A percentile compares a stretch with the other conserved stretches of the same genome.
These are phyloP conservation scores for Yamadazyma olivae DNA, from an alignment of 805 yeast genomes.

Conservation along the genomic window DNA sequence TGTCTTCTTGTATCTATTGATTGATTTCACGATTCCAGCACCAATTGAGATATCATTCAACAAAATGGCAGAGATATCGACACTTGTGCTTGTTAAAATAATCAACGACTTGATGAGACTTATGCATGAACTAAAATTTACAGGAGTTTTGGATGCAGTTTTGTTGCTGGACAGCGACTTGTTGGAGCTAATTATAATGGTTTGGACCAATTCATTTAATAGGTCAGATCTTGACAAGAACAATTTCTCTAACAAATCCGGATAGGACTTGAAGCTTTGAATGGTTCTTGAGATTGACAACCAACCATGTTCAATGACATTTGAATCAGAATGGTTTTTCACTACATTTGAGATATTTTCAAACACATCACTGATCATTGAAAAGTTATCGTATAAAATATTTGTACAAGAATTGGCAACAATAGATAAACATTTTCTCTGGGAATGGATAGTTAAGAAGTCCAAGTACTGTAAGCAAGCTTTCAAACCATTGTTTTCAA, in stretches of 20 bases:
- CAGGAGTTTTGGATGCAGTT: slow-evolving; percentile 18
- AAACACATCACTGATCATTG: slow-evolving; percentile 52
- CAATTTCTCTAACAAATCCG: slow-evolving; percentile 45
- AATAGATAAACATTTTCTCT: slow-evolving; percentile 71
- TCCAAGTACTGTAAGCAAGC: slow-evolving; percentile 75
- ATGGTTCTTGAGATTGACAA: slow-evolving; percentile 58
- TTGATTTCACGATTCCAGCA: slow-evolving; percentile 43
- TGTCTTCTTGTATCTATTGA: slow-evolving; percentile 48
- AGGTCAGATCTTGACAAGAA: slow-evolving; percentile 19
- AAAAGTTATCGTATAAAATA: slow-evolving; percentile 43
- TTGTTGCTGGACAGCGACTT: slow-evolving; percentile 12
- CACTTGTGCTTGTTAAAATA: slow-evolving; percentile 40
- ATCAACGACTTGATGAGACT: slow-evolving; percentile 42
- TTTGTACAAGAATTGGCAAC: slow-evolving; percentile 66
- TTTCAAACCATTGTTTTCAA: slow-evolving; percentile 58
- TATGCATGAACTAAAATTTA: slow-evolving; percentile 37
- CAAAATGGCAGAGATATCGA: slow-evolving; percentile 42
- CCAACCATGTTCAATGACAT: slow-evolving; percentile 64
- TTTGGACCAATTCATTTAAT: slow-evolving; percentile 20
- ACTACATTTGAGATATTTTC: slow-evolving; percentile 58
- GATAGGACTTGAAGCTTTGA: slow-evolving; percentile 44
- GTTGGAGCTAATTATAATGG: slow-evolving; percentile 24
- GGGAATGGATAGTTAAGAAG: slow-evolving; percentile 86
- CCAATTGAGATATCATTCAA: slow-evolving; percentile 50
- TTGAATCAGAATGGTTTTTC: slow-evolving; percentile 52